Evolutionary conservation across 306 rosid species (phyloP), one percentile per base, ranked within the genome.

Genomic region (Malus sylvestris): DNA sequence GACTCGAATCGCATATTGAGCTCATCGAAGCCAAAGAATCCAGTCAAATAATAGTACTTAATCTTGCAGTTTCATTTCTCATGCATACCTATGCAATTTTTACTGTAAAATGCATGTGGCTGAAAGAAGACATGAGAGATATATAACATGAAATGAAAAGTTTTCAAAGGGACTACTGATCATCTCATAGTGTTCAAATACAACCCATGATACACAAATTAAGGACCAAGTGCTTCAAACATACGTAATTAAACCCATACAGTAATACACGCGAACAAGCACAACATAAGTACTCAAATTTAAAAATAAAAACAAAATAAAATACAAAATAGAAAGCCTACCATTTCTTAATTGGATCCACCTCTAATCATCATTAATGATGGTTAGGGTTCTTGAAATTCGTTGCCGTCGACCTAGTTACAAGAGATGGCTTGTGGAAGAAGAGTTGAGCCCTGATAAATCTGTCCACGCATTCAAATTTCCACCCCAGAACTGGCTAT

Each of bases 371-470:
- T 13, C 51, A 35, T 35, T 35, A 33, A 51, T 6, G 38, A 52
- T 11, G 46, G 12, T 20, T 35, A 71, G 76, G 66, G 27, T 35
- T 33, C 76, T 35, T 55, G 33, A 45, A 55, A 18, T 23, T 70
- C 61, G 19, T 71, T 29, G 4, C 5, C 29, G 4, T 5, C 4
- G 32, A 66, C 33, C 79, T 51, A 23, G n/a, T 58, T 19, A 89
- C 78, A 86, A 80, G 86, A 89, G 87, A 78, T 88, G 89, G 76
- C 53, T 73, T 30, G 91, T 29, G 38, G 97, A 82, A 84, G 97
- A 81, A 80, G 97, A 83, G 49, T 86, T 83, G 82, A 89, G 85
- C 19, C 87, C 90, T 71, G 95, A 89, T 62, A 89, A 71, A 79
- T 89, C 93, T 23, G 86, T 86, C 97, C 95, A 92, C 15, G 87